Conservation (phyloP, 169 alveolate genomes). For the Plasmodium adleri region DNA sequence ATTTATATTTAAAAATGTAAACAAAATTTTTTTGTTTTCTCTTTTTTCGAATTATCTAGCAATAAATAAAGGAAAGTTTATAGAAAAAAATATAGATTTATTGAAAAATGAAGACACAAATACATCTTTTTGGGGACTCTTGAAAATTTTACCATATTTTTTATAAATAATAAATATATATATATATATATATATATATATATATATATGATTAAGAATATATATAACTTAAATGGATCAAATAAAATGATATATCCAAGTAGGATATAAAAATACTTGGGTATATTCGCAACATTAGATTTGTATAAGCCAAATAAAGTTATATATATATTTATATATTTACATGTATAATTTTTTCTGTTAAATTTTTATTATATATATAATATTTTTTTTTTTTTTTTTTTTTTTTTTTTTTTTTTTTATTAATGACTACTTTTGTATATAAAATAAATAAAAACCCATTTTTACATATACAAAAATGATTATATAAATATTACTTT, state of each 20-base stretch:
- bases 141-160: constrained; percentile 46
- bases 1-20: constrained; percentile 34
- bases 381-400: too few species aligned
- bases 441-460: too few species aligned
- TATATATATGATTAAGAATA: neutral
- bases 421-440: too few species aligned
- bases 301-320: too few species aligned
- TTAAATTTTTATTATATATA: too few species aligned
- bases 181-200: neutral
- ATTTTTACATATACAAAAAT: too few species aligned
- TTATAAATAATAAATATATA: neutral
- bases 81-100: constrained; percentile 40
- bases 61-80: constrained; percentile 60
- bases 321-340: too few species aligned
- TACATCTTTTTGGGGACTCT: constrained; percentile 1
- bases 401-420: too few species aligned
- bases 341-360: too few species aligned
- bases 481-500: too few species aligned
- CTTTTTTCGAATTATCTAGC: constrained; percentile 54
- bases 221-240: too few species aligned
- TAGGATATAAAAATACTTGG: neutral
- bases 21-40: constrained; percentile 28
- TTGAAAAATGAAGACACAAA: constrained; percentile 24
- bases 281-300: too few species aligned
- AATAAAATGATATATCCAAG: neutral